A percentile compares a stretch with the other conserved stretches of the same genome.
These are phyloP conservation scores for Septoria petroselini DNA, from an alignment of 2,329 filamentous ascomycete genomes.

Conservation along the genomic window DNA sequence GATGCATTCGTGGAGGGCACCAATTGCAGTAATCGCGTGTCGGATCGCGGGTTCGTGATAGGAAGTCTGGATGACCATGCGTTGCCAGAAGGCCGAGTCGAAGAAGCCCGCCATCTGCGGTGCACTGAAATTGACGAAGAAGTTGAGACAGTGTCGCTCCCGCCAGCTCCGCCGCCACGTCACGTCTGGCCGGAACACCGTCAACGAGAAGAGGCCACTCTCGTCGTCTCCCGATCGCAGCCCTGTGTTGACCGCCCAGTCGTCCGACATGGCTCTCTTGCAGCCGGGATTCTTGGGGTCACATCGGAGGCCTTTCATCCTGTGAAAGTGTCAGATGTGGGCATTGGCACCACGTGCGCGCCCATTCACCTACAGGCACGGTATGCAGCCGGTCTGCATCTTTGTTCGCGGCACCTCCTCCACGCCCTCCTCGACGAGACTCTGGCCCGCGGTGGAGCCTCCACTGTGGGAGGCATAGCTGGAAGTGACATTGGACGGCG, in stretches of 20 bases:
- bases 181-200: constrained; percentile 28
- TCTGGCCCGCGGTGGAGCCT: constrained; percentile 10
- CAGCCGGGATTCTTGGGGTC: constrained; percentile 32
- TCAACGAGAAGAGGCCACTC: too few species aligned
- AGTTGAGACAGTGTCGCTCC: constrained; percentile 36
- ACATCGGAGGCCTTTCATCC: constrained; percentile 33
- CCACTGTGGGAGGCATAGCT: constrained; percentile 17
- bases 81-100: constrained; percentile 36
- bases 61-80: constrained; percentile 36
- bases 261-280: constrained; percentile 31
- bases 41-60: constrained; percentile 36
- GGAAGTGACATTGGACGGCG: constrained; percentile 9
- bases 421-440: constrained; percentile 17
- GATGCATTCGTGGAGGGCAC: constrained; percentile 36
- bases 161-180: constrained; percentile 37
- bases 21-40: constrained; percentile 37
- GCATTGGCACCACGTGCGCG: not conserved
- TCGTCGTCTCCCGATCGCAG: constrained; percentile 20
- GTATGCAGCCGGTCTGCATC: constrained; percentile 37
- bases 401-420: constrained; percentile 25
- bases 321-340: constrained; percentile 8
- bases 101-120: constrained; percentile 38
- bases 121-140: constrained; percentile 42
- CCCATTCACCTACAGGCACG: constrained; percentile 33
- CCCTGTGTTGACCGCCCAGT: constrained; percentile 33